Evolutionary conservation across 202 grass and related monocot species (phyloP).

Genomic region (Zoysia matrella): DNA sequence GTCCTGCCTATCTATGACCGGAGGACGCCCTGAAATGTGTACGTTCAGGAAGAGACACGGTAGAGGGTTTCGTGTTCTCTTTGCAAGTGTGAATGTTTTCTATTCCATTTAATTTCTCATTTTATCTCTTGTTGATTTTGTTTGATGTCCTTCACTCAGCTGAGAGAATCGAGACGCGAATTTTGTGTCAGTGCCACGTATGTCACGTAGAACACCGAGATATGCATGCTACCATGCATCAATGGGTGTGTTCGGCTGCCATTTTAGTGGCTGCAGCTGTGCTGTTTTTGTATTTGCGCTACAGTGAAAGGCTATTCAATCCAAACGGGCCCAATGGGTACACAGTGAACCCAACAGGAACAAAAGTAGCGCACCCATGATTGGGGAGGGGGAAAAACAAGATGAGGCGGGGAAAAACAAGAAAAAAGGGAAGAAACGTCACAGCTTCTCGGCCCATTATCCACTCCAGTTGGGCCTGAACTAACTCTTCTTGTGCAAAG

Average conservation of each 20-base stretch:
- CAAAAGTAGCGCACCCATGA: not conserved
- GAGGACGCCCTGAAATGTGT: constrained; percentile 29
- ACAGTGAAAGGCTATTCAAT: too few relatives aligned
- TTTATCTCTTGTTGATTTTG: not conserved
- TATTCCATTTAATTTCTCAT: not conserved
- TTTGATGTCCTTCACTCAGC: not conserved
- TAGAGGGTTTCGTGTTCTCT: not conserved
- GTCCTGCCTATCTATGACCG: not conserved
- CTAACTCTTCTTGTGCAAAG: not conserved
- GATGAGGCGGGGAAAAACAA: too few relatives aligned
- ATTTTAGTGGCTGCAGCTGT: too few relatives aligned
- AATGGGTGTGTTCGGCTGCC: too few relatives aligned
- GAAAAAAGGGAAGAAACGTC: too few relatives aligned
- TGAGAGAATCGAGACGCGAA: not conserved
- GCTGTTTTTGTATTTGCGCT: too few relatives aligned
- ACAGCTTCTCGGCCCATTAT: too few relatives aligned
- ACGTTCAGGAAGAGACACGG: not conserved
- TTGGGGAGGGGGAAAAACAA: too few relatives aligned
- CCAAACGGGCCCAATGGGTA: not conserved
- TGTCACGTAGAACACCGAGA: not conserved
- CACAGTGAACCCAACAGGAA: not conserved
- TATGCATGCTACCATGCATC: not conserved
- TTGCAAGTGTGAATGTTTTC: constrained; percentile 10
- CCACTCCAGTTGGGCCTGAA: too few relatives aligned
- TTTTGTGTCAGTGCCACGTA: not conserved